A percentile compares a stretch with the other conserved stretches of the same genome.
Conservation (phyloP, 75 land plant genomes). For the Selaginella moellendorffii region DNA sequence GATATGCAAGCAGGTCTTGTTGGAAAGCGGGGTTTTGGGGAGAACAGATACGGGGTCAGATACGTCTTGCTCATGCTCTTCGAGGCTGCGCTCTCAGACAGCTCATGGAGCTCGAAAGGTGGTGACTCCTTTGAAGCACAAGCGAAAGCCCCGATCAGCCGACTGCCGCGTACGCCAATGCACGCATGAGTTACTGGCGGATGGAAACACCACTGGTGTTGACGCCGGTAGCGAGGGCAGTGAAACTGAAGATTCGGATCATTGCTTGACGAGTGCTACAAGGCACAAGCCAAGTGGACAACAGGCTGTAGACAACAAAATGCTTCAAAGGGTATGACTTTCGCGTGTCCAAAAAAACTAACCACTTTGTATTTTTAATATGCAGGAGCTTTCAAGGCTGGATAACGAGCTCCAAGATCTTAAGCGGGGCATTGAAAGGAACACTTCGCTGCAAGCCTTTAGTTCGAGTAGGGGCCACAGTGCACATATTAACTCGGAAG, state of each 20-base stretch:
- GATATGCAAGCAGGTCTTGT: slow-evolving; percentile 6
- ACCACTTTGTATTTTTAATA: background rate
- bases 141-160: slow-evolving; percentile 21
- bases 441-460: background rate
- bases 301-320: slow-evolving; percentile 11
- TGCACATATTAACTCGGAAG: too few relatives aligned
- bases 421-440: slow-evolving; percentile 15
- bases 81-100: slow-evolving; percentile 3
- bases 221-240: slow-evolving; percentile 23
- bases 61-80: background rate
- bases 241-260: slow-evolving; percentile 19
- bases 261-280: background rate
- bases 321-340: slow-evolving; percentile 17
- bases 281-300: slow-evolving; percentile 9
- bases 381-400: slow-evolving; percentile 22
- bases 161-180: slow-evolving; percentile 14
- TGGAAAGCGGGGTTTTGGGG: slow-evolving; percentile 2
- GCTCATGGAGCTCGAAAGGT: background rate
- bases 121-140: slow-evolving; percentile 6
- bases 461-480: background rate
- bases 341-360: background rate
- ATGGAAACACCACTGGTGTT: slow-evolving; percentile 17
- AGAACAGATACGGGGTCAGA: slow-evolving; percentile 1
- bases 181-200: slow-evolving; percentile 1
- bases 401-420: slow-evolving; percentile 22